Base-by-base conservation (phyloP, 2,329 filamentous ascomycete species). In the Tolypocladium tropicale region DNA sequence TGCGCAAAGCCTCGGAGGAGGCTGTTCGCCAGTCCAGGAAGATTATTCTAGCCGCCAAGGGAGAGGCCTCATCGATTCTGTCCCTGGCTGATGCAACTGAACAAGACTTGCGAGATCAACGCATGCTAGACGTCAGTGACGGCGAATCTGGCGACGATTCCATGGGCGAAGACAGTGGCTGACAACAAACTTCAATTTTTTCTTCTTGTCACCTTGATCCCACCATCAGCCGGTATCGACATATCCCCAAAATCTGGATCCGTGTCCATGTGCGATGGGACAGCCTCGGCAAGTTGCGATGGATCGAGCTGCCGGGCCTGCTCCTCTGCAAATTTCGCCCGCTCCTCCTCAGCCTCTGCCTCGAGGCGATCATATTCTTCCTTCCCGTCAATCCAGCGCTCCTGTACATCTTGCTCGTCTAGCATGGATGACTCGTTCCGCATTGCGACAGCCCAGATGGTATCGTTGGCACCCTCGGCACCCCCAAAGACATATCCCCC, bases 361-460 rank as follows among this genome's bases (percentile, higher is more conserved):
- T 97, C 94, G 58, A 84, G 74, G 63, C 86, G 85, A 70, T 99
- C 94, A 66, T 90, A 90, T 61, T 88, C 90, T 18, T 92, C 92
- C 68, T 92, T 94, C 43, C 86, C 80, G 72, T 97, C 93, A 34
- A 99, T 76, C 94, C 94, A 99, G 59, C 94, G 81, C 74, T 99
- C 94, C 72, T 99, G 94, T 60, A 97, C 86, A 71, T 99, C 93
- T 58, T 86, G 78, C 11, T 91, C 84, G 64, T 95, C 91, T 78
- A 95, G 84, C 72, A 85, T 75, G 34, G 83, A 83, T 37, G 84
- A 82, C 57, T 86, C 84, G 57, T 85, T 84, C 56, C 91, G 84
- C 84, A 97, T 95, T 3, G 94, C 90, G 49, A 97, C 85, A 66
- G 95, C 90, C 94, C 94, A 99, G n/a, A 99, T 83, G 7, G 88